These are phyloP conservation scores for Wilcoxina mikolae DNA, from an alignment of 495 filamentous ascomycete species.

Conservation along the genomic window DNA sequence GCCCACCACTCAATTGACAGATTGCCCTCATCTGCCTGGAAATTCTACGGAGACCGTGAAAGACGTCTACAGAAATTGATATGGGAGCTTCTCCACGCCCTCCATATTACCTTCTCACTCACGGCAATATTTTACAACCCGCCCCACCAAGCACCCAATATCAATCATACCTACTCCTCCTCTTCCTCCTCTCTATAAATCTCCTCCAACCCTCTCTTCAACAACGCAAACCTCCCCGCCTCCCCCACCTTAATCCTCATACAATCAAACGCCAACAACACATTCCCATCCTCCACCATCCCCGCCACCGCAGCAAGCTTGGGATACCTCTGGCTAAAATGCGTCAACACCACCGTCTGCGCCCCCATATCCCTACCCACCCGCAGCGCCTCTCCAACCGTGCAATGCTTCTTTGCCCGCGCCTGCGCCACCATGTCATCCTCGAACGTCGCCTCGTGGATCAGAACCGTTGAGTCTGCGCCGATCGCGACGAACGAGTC, in stretches of 20 bases:
- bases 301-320: constrained; percentile 34
- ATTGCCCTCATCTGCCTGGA: too few species aligned
- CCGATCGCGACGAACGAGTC: constrained; percentile 53
- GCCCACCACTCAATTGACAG: too few species aligned
- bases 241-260: constrained; percentile 72
- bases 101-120: too few species aligned
- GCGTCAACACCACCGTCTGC: constrained; percentile 62
- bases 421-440: constrained; percentile 67
- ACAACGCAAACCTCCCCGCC: constrained; percentile 56
- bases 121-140: too few species aligned
- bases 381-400: constrained; percentile 64
- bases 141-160: too few species aligned
- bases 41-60: too few species aligned
- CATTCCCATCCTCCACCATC: constrained; percentile 32
- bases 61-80: too few species aligned
- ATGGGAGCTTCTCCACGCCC: too few species aligned
- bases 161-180: constrained; percentile 11
- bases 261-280: constrained; percentile 71
- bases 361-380: constrained; percentile 67
- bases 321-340: constrained; percentile 89
- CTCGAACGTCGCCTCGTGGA: constrained; percentile 94
- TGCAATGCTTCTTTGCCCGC: constrained; percentile 76
- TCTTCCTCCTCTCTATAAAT: constrained; percentile 38
- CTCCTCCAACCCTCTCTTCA: constrained; percentile 54
- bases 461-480: constrained; percentile 56